A percentile compares a stretch with the other conserved stretches of the same genome.
Evolutionary conservation across 1,139 yeast genomes (phyloP).

Genomic region (Suhomyces atakaporum): DNA sequence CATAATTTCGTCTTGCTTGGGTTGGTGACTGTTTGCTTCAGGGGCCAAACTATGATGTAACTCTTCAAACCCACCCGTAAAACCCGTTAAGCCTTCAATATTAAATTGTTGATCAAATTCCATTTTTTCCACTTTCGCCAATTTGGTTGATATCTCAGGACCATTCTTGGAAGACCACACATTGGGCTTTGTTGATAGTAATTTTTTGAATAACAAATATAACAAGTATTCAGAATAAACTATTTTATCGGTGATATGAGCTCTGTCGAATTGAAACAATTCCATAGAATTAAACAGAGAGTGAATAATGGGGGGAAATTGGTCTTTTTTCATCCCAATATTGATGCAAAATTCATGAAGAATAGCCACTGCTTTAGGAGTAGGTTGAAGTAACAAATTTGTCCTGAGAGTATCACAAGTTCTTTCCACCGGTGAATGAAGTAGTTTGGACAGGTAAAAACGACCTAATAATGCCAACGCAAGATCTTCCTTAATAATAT

Average conservation of each 20-base stretch:
- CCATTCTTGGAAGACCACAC: constrained; percentile 60
- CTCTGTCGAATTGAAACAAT: constrained; percentile 68
- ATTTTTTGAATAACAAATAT: constrained; percentile 59
- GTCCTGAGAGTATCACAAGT: constrained; percentile 53
- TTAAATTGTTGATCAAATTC: constrained; percentile 1
- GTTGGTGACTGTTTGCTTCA: not conserved
- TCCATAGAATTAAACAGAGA: constrained; percentile 72
- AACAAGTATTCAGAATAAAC: constrained; percentile 65
- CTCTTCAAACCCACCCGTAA: constrained; percentile 2
- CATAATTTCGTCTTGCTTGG: not conserved
- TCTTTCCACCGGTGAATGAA: constrained; percentile 79
- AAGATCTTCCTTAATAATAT: constrained; percentile 54
- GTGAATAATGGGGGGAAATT: constrained; percentile 48
- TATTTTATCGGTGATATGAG: constrained; percentile 59
- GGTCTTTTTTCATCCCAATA: constrained; percentile 49
- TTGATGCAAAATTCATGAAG: constrained; percentile 60
- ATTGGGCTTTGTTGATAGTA: constrained; percentile 71
- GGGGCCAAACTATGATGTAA: not conserved
- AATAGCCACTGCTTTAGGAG: constrained; percentile 86
- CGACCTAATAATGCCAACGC: constrained; percentile 52
- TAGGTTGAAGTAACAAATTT: constrained; percentile 65
- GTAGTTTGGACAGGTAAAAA: constrained; percentile 65
- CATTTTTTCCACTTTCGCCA: not conserved
- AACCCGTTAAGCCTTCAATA: constrained; percentile 3
- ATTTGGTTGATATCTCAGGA: constrained; percentile 24